Percentiles rank a stretch among this genome's conserved stretches.
These are phyloP conservation scores for Sonneratia caseolaris DNA, from an alignment of 345 rosid genomes.

Conservation along the genomic window DNA sequence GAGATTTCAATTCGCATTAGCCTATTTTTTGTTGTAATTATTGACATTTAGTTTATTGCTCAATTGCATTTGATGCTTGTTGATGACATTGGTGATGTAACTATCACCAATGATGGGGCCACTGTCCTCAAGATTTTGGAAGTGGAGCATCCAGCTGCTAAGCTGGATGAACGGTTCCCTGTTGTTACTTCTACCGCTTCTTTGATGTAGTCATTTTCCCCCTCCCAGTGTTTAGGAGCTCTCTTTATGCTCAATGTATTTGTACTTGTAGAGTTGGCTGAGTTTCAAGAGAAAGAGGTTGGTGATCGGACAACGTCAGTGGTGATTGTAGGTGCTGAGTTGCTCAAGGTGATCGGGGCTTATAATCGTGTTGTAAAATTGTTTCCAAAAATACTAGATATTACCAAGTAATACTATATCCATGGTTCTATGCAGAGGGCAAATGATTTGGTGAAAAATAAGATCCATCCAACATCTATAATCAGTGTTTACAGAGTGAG, in stretches of 20 bases:
- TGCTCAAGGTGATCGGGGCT: slow-evolving; percentile 42
- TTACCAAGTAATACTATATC: neutral
- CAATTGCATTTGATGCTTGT: slow-evolving; percentile 61
- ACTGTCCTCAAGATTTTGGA: slow-evolving; percentile 90
- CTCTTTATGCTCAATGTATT: too few species aligned
- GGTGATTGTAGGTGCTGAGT: slow-evolving; percentile 87
- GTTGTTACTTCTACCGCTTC: neutral
- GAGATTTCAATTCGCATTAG: neutral
- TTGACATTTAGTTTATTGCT: neutral
- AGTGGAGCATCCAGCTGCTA: slow-evolving; percentile 97
- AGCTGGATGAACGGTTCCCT: slow-evolving; percentile 32
- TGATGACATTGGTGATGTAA: slow-evolving; percentile 93
- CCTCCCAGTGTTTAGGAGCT: too few species aligned
- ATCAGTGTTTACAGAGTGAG: slow-evolving; percentile 89
- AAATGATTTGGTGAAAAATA: slow-evolving; percentile 91
- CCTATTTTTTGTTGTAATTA: neutral
- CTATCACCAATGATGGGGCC: slow-evolving; percentile 93
- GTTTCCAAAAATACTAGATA: neutral
- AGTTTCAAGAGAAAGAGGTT: slow-evolving; percentile 94
- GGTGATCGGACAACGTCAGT: slow-evolving; percentile 98
- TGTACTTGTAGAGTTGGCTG: slow-evolving; percentile 93
- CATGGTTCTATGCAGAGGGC: slow-evolving; percentile 52
- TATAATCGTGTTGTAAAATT: neutral
- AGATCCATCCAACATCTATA: slow-evolving; percentile 94
- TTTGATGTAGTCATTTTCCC: too few species aligned